Evolutionary conservation across 768 basidiomycete species (phyloP).

Genomic region (Mycena vitilis): DNA sequence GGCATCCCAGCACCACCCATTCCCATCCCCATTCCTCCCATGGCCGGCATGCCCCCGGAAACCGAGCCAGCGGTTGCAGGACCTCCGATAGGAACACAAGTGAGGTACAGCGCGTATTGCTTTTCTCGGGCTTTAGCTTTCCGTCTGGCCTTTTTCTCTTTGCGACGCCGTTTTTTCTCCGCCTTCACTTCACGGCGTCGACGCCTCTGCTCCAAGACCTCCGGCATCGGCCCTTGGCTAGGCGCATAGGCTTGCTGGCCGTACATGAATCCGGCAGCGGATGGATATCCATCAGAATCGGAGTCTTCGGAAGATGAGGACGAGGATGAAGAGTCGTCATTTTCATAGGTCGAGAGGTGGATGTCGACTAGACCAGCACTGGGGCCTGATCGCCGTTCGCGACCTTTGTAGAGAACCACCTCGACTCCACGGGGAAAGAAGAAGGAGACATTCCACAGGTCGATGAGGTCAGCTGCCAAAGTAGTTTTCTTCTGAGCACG

Average conservation of each 20-base stretch:
- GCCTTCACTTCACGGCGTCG: slow-evolving; percentile 65
- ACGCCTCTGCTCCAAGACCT: slow-evolving; percentile 63
- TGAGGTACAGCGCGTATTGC: slow-evolving; percentile 73
- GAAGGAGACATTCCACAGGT: slow-evolving; percentile 84
- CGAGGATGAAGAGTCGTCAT: slow-evolving; percentile 51
- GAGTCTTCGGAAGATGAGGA: slow-evolving; percentile 56
- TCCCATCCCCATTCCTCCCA: slow-evolving; percentile 27
- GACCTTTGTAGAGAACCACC: slow-evolving; percentile 82
- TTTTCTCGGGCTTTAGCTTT: slow-evolving; percentile 71
- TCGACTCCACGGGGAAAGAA: slow-evolving; percentile 83
- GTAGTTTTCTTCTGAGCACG: slow-evolving; percentile 66
- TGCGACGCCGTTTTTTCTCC: slow-evolving; percentile 70
- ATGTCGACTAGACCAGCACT: slow-evolving; percentile 65
- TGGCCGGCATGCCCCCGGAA: slow-evolving; percentile 29
- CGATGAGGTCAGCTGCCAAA: slow-evolving; percentile 76
- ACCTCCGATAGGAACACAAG: slow-evolving; percentile 53
- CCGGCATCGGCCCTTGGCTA: slow-evolving; percentile 46
- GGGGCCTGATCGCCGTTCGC: slow-evolving; percentile 79
- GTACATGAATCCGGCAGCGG: slow-evolving; percentile 54
- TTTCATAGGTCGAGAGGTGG: slow-evolving; percentile 60
- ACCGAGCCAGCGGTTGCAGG: slow-evolving; percentile 36
- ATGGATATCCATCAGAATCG: slow-evolving; percentile 51
- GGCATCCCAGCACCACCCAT: slow-evolving; percentile 29
- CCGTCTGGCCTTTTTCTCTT: slow-evolving; percentile 71
- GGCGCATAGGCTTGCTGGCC: slow-evolving; percentile 42